Evolutionary conservation across 2,329 filamentous ascomycete species (phyloP).

Genomic region (Zymoseptoria tritici): DNA sequence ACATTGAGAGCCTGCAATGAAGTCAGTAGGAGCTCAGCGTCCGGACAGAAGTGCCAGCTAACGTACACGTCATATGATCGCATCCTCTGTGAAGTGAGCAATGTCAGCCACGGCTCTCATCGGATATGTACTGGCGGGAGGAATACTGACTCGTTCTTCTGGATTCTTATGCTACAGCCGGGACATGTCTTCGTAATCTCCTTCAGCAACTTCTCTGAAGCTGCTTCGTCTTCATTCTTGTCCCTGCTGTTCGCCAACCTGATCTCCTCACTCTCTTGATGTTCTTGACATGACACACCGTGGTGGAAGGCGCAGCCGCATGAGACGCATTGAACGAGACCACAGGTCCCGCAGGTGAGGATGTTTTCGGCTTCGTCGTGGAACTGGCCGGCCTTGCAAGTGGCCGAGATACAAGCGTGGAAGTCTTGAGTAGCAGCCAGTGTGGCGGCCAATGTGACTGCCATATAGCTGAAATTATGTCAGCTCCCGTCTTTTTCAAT

Average conservation of each 20-base stretch:
- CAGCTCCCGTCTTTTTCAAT: neutral
- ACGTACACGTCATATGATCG: no score
- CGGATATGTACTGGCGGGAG: no score
- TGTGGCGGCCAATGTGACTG: slow-evolving; percentile 7
- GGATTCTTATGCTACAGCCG: slow-evolving; percentile 15
- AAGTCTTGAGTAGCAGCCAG: slow-evolving; percentile 14
- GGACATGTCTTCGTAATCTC: slow-evolving; percentile 18
- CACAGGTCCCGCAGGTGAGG: slow-evolving; percentile 20
- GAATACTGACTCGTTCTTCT: slow-evolving; percentile 14
- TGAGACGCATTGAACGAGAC: slow-evolving; percentile 13
- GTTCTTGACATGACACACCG: slow-evolving; percentile 16
- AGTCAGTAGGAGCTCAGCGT: slow-evolving; percentile 1
- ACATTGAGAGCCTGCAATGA: slow-evolving; percentile 5
- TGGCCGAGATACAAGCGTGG: slow-evolving; percentile 13
- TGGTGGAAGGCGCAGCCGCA: slow-evolving; percentile 20
- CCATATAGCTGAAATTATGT: neutral
- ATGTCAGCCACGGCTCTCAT: no score
- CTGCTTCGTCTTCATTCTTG: slow-evolving; percentile 3
- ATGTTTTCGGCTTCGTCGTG: slow-evolving; percentile 17
- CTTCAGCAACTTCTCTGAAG: slow-evolving; percentile 2
- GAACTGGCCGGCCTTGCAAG: slow-evolving; percentile 19
- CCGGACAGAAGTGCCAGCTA: neutral
- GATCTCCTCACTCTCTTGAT: neutral
- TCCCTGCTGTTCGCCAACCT: neutral
- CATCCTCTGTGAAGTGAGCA: neutral